Conservation (phyloP, 768 basidiomycete species). For the Tulasnella sp. region DNA sequence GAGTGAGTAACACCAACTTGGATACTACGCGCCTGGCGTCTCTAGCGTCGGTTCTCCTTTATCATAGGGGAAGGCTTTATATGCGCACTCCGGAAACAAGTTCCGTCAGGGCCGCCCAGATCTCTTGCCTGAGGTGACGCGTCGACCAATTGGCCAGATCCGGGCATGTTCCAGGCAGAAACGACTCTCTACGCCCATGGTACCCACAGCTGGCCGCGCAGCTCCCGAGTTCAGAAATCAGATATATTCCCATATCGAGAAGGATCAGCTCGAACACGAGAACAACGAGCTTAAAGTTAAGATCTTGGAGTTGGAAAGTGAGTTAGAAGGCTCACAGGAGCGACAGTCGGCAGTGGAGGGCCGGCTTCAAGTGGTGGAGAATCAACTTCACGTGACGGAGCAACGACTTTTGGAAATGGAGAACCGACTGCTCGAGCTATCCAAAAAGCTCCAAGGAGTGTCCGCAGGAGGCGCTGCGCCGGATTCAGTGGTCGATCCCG, state of each 20-base stretch:
- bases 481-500: no score
- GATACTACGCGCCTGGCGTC: background rate
- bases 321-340: background rate
- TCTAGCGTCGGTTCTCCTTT: background rate
- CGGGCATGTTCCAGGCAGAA: background rate
- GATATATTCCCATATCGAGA: background rate
- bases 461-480: no score
- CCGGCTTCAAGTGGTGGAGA: no score
- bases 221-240: background rate
- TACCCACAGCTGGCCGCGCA: background rate
- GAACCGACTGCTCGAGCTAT: no score
- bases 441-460: no score
- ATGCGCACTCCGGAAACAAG: background rate
- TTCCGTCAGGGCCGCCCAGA: background rate
- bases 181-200: background rate
- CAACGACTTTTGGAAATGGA: no score
- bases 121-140: background rate
- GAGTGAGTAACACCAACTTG: background rate
- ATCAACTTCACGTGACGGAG: no score
- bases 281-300: background rate
- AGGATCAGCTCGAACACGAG: background rate
- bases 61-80: background rate
- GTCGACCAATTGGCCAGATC: background rate
- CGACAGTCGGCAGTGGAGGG: background rate
- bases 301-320: background rate